Evolutionary conservation across 345 rosid genomes (phyloP).

Genomic region (Euphorbia pulcherrima): DNA sequence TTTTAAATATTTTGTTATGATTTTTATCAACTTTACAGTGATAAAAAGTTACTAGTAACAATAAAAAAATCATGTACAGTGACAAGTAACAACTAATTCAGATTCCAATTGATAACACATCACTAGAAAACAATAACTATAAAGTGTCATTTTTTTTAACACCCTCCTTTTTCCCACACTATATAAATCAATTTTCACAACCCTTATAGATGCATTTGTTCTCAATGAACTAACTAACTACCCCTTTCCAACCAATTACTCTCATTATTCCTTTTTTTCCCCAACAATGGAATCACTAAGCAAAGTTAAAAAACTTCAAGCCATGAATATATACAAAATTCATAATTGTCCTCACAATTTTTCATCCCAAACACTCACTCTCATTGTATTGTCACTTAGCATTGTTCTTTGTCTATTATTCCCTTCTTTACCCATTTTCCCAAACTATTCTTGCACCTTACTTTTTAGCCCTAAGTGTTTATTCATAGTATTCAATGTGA

Average conservation of each 20-base stretch:
- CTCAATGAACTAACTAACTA: not conserved
- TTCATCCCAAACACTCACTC: conserved; percentile 15
- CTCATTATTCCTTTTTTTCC: not conserved
- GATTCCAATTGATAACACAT: too few relatives aligned
- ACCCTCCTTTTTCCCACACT: conserved; percentile 11
- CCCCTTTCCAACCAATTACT: not conserved
- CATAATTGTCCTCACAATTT: conserved; percentile 20
- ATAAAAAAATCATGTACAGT: too few relatives aligned
- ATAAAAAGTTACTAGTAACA: too few relatives aligned
- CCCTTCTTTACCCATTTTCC: conserved; percentile 18
- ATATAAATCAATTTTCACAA: conserved; percentile 13
- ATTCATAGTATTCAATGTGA: conserved; percentile 49
- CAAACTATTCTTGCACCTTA: conserved; percentile 19
- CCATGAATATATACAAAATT: not conserved
- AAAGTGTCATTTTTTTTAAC: conserved; percentile 18
- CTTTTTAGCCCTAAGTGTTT: conserved; percentile 38
- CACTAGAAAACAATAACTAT: not conserved
- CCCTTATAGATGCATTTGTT: conserved; percentile 9
- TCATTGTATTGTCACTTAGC: conserved; percentile 26
- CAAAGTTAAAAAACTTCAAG: conserved; percentile 20
- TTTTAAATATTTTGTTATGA: too few relatives aligned
- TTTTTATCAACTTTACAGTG: too few relatives aligned
- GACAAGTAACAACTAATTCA: too few relatives aligned
- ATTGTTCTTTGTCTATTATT: conserved; percentile 25
- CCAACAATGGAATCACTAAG: conserved; percentile 11